Base-by-base conservation (phyloP, 805 yeast species). In the Pichia pseudocactophila region DNA sequence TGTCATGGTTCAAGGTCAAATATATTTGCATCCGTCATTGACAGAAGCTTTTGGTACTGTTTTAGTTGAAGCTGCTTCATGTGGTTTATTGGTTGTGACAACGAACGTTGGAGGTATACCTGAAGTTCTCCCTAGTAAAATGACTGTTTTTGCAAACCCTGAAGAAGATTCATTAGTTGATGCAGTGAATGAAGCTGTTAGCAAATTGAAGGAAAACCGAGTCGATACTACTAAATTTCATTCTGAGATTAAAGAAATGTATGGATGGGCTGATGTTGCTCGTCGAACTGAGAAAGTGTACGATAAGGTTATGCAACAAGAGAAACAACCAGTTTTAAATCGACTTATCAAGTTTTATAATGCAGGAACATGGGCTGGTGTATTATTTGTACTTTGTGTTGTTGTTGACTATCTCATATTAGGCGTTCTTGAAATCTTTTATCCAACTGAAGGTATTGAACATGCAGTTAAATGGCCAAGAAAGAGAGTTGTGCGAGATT, bases 31-130 rank as follows among this genome's bases (percentile, higher is more conserved):
- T 61, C 89, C 98, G 0, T 80, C 96, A 1, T 68, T 92, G 33
- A 92, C 97, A 0, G 99, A 92, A 59, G 98, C 97, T 0, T 92
- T 92, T 63, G 99, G 99, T 2, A 92, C 98, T 0, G 97, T 87
- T 0, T 65, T 92, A 10, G 96, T 92, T 0, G 99, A 92, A 58
- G 99, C 99, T 0, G 98, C 97, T 0, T 82, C 95, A 1, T 92
- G 97, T 66, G 97, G 97, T 0, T 61, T 92, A 30, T 69, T 85
- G 16, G 96, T 92, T 2, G 98, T 92, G 0, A 88, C 97, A 0
- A 92, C 99, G 0, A 78, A 79, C 44, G 98, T 92, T 0, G 99
- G 99, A 11, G 99, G 98, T 5, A 89, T 92, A 32, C 97, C 97
- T 0, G 99, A 92, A 57, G 97, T 92, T 4, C 63, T 92, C 31